phyloP scores from a whole-genome alignment of 1,284 basidiomycete genomes.

The Ganoderma lucidum region DNA sequence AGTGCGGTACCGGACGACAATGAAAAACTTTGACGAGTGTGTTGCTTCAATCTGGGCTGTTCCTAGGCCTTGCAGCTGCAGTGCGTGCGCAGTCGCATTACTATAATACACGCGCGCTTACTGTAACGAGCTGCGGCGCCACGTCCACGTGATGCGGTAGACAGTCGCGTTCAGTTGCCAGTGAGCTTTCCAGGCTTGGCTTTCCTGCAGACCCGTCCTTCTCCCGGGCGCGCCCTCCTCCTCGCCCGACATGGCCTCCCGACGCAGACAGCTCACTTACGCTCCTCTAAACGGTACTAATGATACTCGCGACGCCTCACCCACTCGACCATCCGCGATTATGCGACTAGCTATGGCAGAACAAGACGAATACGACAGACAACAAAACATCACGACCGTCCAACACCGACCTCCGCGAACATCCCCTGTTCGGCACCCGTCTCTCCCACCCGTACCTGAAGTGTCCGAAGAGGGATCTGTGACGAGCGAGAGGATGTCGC shows the following conservation, averaged over 20 bases:
- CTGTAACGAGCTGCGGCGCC: background rate
- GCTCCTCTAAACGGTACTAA: slow-evolving; percentile 29
- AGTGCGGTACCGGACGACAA: too few species aligned
- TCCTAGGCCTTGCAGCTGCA: too few species aligned
- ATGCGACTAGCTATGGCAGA: slow-evolving; percentile 36
- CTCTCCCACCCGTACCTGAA: slow-evolving; percentile 35
- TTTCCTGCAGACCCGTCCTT: too few species aligned
- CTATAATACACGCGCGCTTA: too few species aligned
- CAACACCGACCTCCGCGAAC: slow-evolving; percentile 32
- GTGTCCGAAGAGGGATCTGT: slow-evolving; percentile 35
- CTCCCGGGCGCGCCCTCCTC: background rate
- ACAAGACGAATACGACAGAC: slow-evolving; percentile 31
- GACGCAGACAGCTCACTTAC: slow-evolving; percentile 29
- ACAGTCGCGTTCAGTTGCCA: slow-evolving; percentile 1
- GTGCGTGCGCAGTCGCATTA: too few species aligned
- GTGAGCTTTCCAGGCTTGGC: background rate
- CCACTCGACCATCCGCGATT: slow-evolving; percentile 25
- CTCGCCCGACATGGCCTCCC: slow-evolving; percentile 21
- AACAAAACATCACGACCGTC: slow-evolving; percentile 26
- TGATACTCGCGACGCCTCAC: slow-evolving; percentile 24
- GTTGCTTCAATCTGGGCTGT: too few species aligned
- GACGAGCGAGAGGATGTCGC: slow-evolving; percentile 29
- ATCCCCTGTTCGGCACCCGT: slow-evolving; percentile 33
- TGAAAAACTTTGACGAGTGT: too few species aligned
- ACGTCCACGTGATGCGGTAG: slow-evolving; percentile 9